Evolutionary conservation across 192 early-diverging fungal species (phyloP).

Genomic region (Phlyctochytrium bullatum): DNA sequence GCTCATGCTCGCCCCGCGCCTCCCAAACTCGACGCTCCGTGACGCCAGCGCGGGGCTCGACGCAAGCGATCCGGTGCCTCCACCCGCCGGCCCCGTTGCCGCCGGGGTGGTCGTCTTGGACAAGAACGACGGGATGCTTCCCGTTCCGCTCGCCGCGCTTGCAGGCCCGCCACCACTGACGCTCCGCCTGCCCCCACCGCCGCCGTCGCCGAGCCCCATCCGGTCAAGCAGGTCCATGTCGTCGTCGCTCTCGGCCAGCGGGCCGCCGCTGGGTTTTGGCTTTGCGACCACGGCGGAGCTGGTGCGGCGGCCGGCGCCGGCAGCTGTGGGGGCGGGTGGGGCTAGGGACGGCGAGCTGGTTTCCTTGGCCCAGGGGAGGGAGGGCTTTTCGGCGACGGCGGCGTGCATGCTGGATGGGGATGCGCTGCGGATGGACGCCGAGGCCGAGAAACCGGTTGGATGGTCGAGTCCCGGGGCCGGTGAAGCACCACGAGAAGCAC

Average conservation of each 20-base stretch:
- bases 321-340: no score
- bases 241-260: background rate
- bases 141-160: background rate
- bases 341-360: no score
- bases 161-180: background rate
- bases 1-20: background rate
- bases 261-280: background rate
- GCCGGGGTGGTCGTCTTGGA: background rate
- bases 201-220: background rate
- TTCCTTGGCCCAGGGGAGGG: no score
- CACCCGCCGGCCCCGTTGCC: background rate
- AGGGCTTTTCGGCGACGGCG: no score
- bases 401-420: no score
- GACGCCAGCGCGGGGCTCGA: background rate
- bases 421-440: no score
- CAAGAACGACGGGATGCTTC: background rate
- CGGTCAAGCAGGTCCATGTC: background rate
- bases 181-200: background rate
- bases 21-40: background rate
- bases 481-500: no score
- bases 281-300: constrained; percentile 1
- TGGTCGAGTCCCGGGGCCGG: no score
- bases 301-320: no score
- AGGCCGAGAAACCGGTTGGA: no score
- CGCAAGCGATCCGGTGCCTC: background rate